phyloP scores from a whole-genome alignment of 352 stramenopile species.

The Nothophytophthora sp. region DNA sequence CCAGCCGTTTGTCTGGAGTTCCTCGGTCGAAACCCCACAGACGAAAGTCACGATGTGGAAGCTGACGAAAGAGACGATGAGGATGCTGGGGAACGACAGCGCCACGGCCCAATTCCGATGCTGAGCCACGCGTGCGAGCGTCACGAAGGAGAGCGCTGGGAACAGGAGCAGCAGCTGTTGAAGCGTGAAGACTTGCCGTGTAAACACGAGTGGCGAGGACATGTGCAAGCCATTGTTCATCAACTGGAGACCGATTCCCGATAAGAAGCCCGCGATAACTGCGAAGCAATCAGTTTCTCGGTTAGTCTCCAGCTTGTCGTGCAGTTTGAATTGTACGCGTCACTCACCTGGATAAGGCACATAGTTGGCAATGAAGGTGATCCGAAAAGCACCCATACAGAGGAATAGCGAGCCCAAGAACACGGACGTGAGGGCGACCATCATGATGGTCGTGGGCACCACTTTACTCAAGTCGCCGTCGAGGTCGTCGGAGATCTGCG shows the following conservation, averaged over 20 bases:
- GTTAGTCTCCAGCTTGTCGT: too few relatives aligned
- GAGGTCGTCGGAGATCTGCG: conserved; percentile 60
- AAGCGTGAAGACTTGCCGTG: conserved; percentile 51
- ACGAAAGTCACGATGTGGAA: conserved; percentile 57
- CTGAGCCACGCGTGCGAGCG: conserved; percentile 53
- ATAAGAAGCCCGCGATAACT: conserved; percentile 84
- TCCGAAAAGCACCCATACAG: conserved; percentile 62
- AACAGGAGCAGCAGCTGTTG: conserved; percentile 56
- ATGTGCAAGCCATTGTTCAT: conserved; percentile 85
- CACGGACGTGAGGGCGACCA: conserved; percentile 69
- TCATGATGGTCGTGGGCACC: conserved; percentile 72
- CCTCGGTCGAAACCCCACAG: conserved; percentile 34
- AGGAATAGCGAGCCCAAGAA: conserved; percentile 67
- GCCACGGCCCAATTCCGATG: conserved; percentile 63
- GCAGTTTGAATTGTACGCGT: too few relatives aligned
- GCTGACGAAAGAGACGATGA: conserved; percentile 56
- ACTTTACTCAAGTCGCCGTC: conserved; percentile 60
- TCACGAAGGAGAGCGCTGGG: conserved; percentile 61
- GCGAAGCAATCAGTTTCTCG: too few relatives aligned
- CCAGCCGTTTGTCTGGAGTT: conserved; percentile 38
- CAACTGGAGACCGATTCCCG: conserved; percentile 73
- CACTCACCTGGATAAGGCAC: conserved; percentile 84
- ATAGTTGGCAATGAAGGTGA: conserved; percentile 84
- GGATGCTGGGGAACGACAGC: conserved; percentile 70
- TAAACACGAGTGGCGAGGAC: conserved; percentile 57